A percentile compares a stretch with the other conserved stretches of the same genome.
Evolutionary conservation across 805 yeast genomes (phyloP).

Genomic region (Lachancea fermentati): DNA sequence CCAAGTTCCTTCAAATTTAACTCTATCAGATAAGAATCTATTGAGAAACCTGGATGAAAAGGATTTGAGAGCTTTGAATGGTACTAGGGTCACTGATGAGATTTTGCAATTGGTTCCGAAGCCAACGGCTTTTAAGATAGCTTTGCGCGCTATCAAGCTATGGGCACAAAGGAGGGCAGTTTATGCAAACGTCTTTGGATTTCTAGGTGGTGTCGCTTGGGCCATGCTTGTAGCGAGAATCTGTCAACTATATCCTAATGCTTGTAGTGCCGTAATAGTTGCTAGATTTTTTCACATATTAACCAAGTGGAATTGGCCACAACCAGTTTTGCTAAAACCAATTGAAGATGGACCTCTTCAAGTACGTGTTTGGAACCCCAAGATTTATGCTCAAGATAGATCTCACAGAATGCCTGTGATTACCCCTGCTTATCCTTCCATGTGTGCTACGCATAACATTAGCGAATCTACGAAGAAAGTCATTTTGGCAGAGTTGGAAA

Average conservation of each 20-base stretch:
- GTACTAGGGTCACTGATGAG: slow-evolving; percentile 96
- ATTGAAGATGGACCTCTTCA: slow-evolving; percentile 97
- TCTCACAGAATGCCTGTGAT: slow-evolving; percentile 95
- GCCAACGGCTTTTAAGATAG: slow-evolving; percentile 86
- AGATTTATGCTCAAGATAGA: slow-evolving; percentile 81
- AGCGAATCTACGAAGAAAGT: slow-evolving; percentile 82
- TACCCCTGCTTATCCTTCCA: slow-evolving; percentile 85
- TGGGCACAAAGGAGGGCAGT: slow-evolving; percentile 97
- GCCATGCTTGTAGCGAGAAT: slow-evolving; percentile 98
- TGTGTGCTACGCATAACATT: slow-evolving; percentile 93
- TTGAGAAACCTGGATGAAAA: slow-evolving; percentile 84
- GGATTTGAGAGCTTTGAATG: slow-evolving; percentile 85
- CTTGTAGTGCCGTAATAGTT: slow-evolving; percentile 88
- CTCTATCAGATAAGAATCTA: slow-evolving; percentile 78
- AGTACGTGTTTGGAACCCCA: slow-evolving; percentile 95
- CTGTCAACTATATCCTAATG: slow-evolving; percentile 94
- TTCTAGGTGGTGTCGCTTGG: slow-evolving; percentile 99
- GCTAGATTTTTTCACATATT: slow-evolving; percentile 82
- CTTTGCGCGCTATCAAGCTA: slow-evolving; percentile 83
- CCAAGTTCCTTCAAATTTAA: slow-evolving; percentile 69
- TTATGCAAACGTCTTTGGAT: slow-evolving; percentile 92
- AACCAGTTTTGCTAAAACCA: slow-evolving; percentile 86
- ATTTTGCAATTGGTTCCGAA: slow-evolving; percentile 86
- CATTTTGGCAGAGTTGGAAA: slow-evolving; percentile 68
- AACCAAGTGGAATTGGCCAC: slow-evolving; percentile 96